phyloP scores from a whole-genome alignment of 352 stramenopile species.

The Phytophthora cactorum region DNA sequence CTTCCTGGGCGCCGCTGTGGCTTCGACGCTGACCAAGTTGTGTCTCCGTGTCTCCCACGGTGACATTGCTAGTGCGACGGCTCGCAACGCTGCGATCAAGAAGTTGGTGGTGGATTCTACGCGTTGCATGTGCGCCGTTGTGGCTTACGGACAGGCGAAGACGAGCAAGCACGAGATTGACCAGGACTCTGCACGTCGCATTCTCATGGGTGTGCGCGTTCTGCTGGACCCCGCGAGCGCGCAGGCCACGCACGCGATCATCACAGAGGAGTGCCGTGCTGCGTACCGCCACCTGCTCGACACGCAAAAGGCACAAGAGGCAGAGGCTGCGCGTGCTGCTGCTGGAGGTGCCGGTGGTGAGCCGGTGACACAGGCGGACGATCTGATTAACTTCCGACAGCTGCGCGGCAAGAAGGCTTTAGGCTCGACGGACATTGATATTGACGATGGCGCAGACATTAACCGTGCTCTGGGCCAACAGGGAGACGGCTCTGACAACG shows the following conservation, averaged over 20 bases:
- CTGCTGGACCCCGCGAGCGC: constrained; percentile 92
- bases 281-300: constrained; percentile 83
- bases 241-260: constrained; percentile 69
- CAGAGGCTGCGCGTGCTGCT: constrained; percentile 52
- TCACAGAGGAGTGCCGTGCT: constrained; percentile 82
- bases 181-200: constrained; percentile 95
- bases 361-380: constrained; percentile 87
- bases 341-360: constrained; percentile 54
- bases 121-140: constrained; percentile 79
- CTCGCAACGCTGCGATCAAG: constrained; percentile 62
- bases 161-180: constrained; percentile 88
- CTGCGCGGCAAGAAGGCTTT: constrained; percentile 93
- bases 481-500: constrained; percentile 60
- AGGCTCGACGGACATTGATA: constrained; percentile 95
- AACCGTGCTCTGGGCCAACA: constrained; percentile 93
- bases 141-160: constrained; percentile 77
- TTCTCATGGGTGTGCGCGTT: constrained; percentile 95
- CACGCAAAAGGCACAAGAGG: constrained; percentile 72
- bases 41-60: constrained; percentile 84
- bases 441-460: constrained; percentile 98
- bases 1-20: constrained; percentile 95
- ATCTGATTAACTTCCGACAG: constrained; percentile 98
- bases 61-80: constrained; percentile 59
- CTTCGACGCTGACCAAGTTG: constrained; percentile 97
- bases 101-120: constrained; percentile 73